Percentiles rank a stretch among this genome's conserved stretches.
These are phyloP conservation scores for Nicotiana otophora DNA, from an alignment of 257 asterid species.

Conservation along the genomic window DNA sequence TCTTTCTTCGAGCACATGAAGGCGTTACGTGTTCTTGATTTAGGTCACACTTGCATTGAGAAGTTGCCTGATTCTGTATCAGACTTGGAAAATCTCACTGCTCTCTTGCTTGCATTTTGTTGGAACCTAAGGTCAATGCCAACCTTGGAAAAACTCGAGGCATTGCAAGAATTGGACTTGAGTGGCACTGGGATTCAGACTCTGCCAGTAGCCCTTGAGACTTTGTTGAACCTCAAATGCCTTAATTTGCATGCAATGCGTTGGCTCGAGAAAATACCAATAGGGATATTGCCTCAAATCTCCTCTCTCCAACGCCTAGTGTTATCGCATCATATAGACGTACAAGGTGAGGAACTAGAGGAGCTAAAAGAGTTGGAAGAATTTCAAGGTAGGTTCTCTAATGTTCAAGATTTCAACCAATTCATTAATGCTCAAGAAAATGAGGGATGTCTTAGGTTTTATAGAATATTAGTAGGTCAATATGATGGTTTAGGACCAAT, in stretches of 20 bases:
- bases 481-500: slow-evolving; percentile 3
- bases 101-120: slow-evolving; percentile 21
- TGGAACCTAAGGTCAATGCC: slow-evolving; percentile 16
- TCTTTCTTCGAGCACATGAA: slow-evolving; percentile 21
- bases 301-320: slow-evolving; percentile 20
- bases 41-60: slow-evolving; percentile 18
- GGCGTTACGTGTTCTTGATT: slow-evolving; percentile 22
- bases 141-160: slow-evolving; percentile 16
- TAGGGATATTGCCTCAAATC: slow-evolving; percentile 18
- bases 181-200: slow-evolving; percentile 11
- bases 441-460: slow-evolving; percentile 14
- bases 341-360: slow-evolving; percentile 18
- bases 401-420: slow-evolving; percentile 10
- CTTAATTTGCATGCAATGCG: slow-evolving; percentile 17
- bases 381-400: slow-evolving; percentile 17
- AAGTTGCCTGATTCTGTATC: slow-evolving; percentile 21
- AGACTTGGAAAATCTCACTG: slow-evolving; percentile 22
- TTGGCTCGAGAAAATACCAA: slow-evolving; percentile 13
- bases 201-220: slow-evolving; percentile 24
- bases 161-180: slow-evolving; percentile 22
- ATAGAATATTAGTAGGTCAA: slow-evolving; percentile 19
- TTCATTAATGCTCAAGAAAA: slow-evolving; percentile 20
- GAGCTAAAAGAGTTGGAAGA: slow-evolving; percentile 3
- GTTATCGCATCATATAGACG: slow-evolving; percentile 10
- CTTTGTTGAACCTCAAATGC: slow-evolving; percentile 21